Base-by-base conservation (phyloP, 305 asterid species). In the Fraxinus ornus region DNA sequence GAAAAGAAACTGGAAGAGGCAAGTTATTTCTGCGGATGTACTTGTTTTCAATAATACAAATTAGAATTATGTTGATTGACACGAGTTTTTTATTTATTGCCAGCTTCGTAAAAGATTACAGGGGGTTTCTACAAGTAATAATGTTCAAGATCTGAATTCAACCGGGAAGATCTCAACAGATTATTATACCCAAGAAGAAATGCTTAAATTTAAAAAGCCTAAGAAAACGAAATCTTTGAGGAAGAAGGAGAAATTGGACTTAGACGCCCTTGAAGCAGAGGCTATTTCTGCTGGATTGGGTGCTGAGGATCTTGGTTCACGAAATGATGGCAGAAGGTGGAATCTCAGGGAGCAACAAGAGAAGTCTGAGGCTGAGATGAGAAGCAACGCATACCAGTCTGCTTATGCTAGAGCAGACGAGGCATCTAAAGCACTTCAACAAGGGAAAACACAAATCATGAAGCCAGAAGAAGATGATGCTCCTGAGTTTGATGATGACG, bases 1-100 rank as follows among this genome's bases (percentile, higher is more conserved):
- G 95, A 94, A 89, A 92, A 86, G 90, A 94, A 95, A 91, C 80
- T 94, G 89, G 97, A 94, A 84, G 98, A 93, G 95, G 98, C 91
- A 87, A 82, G 47, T 22, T 28, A 76, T 81, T 80, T 32, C 1
- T 83, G 26, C 83, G 77, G 81, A 80, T 82, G 81, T 70, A 70
- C 41, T 78, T 79, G 39, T 73, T 64, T 79, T 62, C 41, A 80
- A 8, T 37, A 28, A 7, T 68, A 81, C 74, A 76, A 5, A 75
- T 76, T 74, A 33, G 80, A 86, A 74, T 39, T 66, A 47, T 81
- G 71, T 44, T 82, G 41, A 83, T 80, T 81, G 79, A 81, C 80
- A 77, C 83, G 24, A 75, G 10, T 30, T 68, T 83, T 35, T 85
- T 77, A 80, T 78, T 39, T 36, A 44, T 80, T 83, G 81, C 83